Conservation (phyloP, 495 filamentous ascomycete species). For the Neurospora sp. region DNA sequence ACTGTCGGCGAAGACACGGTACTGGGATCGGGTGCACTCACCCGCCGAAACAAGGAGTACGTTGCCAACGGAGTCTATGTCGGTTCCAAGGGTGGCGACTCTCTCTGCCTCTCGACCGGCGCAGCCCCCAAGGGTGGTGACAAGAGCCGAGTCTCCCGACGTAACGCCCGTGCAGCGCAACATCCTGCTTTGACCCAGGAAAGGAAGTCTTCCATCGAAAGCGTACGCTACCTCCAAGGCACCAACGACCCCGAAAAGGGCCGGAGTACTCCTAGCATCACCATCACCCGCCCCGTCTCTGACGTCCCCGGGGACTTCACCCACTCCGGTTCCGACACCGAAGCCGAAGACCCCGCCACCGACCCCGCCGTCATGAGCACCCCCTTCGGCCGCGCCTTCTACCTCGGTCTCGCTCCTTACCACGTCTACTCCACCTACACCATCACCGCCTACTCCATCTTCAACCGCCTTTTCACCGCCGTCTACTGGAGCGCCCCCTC, state of each 20-base stretch:
- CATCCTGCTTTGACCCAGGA: neutral
- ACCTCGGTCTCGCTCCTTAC: slow-evolving; percentile 28
- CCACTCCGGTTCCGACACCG: neutral
- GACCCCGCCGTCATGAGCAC: neutral
- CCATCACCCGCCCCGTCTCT: neutral
- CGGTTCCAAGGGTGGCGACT: slow-evolving; percentile 32
- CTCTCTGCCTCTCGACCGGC: slow-evolving; percentile 21
- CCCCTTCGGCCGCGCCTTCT: slow-evolving; percentile 37
- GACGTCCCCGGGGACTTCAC: neutral
- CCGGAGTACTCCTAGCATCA: neutral
- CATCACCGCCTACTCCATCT: slow-evolving; percentile 31
- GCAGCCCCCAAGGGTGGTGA: neutral
- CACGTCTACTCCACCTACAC: slow-evolving; percentile 25
- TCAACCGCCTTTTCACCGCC: slow-evolving; percentile 20
- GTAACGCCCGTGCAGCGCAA: neutral
- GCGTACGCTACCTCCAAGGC: neutral
- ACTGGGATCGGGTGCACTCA: slow-evolving; percentile 35
- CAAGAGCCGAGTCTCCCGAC: neutral
- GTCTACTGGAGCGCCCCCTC: slow-evolving; percentile 31
- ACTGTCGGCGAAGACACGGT: slow-evolving; percentile 24
- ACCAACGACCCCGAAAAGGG: neutral
- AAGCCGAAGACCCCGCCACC: neutral
- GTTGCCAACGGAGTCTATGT: slow-evolving; percentile 30
- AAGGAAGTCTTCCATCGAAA: neutral
- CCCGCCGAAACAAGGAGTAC: slow-evolving; percentile 27